Evolutionary conservation across 805 yeast genomes (phyloP), one percentile per base, ranked within the genome.

Genomic region (Millerozyma acaciae): DNA sequence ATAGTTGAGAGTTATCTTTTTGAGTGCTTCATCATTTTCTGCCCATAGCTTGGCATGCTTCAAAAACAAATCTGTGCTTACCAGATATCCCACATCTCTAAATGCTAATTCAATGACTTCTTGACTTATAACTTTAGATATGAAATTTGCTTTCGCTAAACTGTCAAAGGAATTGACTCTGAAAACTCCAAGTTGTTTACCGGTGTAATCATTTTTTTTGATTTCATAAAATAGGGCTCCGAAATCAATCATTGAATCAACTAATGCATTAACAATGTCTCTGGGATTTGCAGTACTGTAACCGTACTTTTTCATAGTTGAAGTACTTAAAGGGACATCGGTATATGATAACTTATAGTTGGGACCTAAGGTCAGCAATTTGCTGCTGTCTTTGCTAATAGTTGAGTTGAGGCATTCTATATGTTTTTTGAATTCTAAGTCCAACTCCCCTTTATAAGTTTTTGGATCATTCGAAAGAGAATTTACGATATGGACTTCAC

Each of bases 151-250:
- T 35, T 75, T 70, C 23, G 62, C 65, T 30, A 69, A 52, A 23
- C 75, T 67, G 39, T 72, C 75, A 39, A 73, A 66, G 0, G 78
- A 70, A 39, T 70, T 74, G 6, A 70, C 61, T 33, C 77, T 40
- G 37, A 74, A 70, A 0, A 67, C 68, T 6, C 80, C 81, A 20
- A 65, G 47, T 44, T 75, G 80, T 40, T 68, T 65, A 3, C 74
- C 76, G 6, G 62, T 51, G 28, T 55, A 68, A 1, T 54, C 42
- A 17, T 53, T 42, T 17, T 58, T 48, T n/a, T 39, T 44, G 24
- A 55, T 40, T 42, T 69, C 75, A 38, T 51, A 64, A 34, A 70
- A 67, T 28, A 63, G 57, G 0, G 77, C 75, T 7, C 75, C 76
- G 45, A 58, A 68, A 23, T 66, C 69, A 17, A 63, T 49, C 28